Base-by-base conservation (phyloP, 495 filamentous ascomycete genomes). In the Xylaria palmicola region DNA sequence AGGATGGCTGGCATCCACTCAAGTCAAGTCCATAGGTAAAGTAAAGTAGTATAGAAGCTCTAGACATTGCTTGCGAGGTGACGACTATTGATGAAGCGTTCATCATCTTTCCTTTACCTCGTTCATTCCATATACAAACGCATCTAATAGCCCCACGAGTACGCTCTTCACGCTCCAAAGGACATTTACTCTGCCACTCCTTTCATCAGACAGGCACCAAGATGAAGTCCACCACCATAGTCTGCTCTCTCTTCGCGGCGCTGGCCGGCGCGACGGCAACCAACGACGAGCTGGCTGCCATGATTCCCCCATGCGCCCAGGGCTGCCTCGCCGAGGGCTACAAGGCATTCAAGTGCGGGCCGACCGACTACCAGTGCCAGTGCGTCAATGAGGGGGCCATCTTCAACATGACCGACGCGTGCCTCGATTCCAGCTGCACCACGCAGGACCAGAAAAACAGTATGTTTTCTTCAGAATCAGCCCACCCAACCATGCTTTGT, bases 291-390 rank as follows among this genome's bases (percentile, higher is more conserved):
- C 64, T 73, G 24, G 20, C 65, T 49, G 24, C 60, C 22, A 30
- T 67, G 51, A 60, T 73, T 6, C 70, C 70, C 8, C 17, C 53
- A 1, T 73, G 70, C 56, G 66, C 68, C 27, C 59, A 64, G 62
- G 37, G 59, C 1, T 73, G 70, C 50, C 59, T 73, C 30, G 55
- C 61, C 47, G 45, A 54, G 20, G 68, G 64, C 22, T 62, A 62
- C 30, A 57, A 57, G 7, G 30, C 53, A 37, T 43, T 67, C 40
- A 64, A 64, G 20, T 73, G 70, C 63, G 41, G 41, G 37, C 37
- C 58, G 27, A 65, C 59, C 62, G 70, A 72, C 57, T 50, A 50
- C 62, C 45, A 20, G 13, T 72, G 70, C 59, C 67, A 64, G 22
- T 72, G 70, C 65, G 36, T 52, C 63, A 66, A 67, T 44, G 55